phyloP scores from a whole-genome alignment of 2,329 filamentous ascomycete species.

The Biscogniauxia mediterranea region DNA sequence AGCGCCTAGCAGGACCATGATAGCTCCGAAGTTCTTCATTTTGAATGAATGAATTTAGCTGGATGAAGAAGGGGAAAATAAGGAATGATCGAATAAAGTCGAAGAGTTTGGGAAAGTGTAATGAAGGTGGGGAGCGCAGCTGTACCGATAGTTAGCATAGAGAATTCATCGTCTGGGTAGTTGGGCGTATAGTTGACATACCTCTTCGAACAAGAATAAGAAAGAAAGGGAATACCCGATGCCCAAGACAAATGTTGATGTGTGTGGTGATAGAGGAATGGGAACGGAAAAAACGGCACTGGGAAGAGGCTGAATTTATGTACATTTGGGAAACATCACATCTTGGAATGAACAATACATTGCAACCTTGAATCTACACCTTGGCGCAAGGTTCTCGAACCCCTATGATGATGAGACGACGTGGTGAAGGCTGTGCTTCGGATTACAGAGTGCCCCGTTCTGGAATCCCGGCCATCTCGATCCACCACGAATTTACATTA shows the following conservation, averaged over 20 bases:
- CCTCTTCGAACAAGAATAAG: conserved; percentile 26
- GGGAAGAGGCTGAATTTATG: conserved; percentile 5
- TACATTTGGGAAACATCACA: background rate
- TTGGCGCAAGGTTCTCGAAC: conserved; percentile 14
- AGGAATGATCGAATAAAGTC: conserved; percentile 14
- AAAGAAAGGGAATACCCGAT: conserved; percentile 20
- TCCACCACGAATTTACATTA: background rate
- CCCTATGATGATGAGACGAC: conserved; percentile 5
- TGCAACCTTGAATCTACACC: conserved; percentile 9
- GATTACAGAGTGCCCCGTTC: background rate
- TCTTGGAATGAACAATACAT: conserved; percentile 7
- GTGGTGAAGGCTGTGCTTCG: background rate
- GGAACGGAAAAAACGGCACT: conserved; percentile 15
- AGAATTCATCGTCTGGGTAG: background rate
- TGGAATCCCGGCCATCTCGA: background rate
- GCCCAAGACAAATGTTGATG: conserved; percentile 17
- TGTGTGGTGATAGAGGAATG: conserved; percentile 15
- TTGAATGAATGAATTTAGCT: conserved; percentile 26
- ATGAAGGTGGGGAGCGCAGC: conserved; percentile 30
- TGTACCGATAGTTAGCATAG: conserved; percentile 2
- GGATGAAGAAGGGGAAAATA: conserved; percentile 19
- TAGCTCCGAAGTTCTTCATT: conserved; percentile 41
- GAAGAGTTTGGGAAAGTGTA: conserved; percentile 13
- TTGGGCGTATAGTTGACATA: conserved; percentile 13
- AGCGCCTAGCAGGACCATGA: conserved; percentile 37